Evolutionary conservation across 441 rosid species (phyloP).

Genomic region (Codiaeum variegatum): DNA sequence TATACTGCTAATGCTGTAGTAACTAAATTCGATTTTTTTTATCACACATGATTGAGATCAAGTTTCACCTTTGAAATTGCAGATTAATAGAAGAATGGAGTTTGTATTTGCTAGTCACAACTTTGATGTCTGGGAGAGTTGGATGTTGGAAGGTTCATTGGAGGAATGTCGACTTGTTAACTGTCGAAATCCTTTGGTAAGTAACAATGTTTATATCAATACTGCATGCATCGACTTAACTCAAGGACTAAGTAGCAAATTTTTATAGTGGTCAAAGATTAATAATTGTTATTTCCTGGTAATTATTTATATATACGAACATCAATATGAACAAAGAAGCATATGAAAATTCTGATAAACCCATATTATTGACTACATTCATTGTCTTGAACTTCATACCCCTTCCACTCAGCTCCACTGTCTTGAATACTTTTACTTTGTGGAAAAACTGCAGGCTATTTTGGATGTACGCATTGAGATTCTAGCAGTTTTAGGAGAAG

Average conservation of each 20-base stretch:
- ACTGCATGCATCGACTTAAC: not conserved
- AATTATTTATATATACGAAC: not conserved
- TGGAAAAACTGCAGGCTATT: conserved; percentile 57
- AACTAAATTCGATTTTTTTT: not conserved
- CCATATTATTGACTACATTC: not conserved
- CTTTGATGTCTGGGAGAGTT: conserved; percentile 99
- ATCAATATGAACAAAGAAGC: not conserved
- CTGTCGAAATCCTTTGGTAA: conserved; percentile 77
- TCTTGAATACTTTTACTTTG: conserved; percentile 19
- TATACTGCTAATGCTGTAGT: not conserved
- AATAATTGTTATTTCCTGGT: not conserved
- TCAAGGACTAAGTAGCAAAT: not conserved
- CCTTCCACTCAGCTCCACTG: not conserved
- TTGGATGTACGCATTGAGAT: conserved; percentile 77
- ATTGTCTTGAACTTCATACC: not conserved
- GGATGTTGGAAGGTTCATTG: conserved; percentile 85
- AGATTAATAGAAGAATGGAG: conserved; percentile 93
- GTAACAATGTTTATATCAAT: conserved; percentile 3
- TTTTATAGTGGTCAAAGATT: not conserved
- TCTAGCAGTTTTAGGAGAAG: conserved; percentile 72
- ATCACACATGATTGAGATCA: conserved; percentile 20
- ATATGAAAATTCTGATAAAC: not conserved
- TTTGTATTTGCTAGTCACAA: conserved; percentile 95
- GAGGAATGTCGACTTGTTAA: conserved; percentile 86
- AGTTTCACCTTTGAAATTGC: conserved; percentile 26